Conservation (phyloP, 1,139 yeast species). For the Petasospora fabianii region DNA sequence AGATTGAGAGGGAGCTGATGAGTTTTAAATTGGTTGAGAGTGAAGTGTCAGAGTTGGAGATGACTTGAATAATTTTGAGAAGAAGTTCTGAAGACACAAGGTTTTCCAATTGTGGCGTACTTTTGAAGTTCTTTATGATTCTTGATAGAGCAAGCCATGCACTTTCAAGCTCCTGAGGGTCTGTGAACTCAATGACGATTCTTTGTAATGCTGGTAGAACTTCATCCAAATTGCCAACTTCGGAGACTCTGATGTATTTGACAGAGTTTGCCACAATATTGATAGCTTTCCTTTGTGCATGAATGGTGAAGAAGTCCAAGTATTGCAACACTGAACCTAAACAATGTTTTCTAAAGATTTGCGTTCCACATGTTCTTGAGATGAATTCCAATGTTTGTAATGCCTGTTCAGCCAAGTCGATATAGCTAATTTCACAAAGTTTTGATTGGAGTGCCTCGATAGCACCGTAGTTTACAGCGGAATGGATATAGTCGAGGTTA, state of each 20-base stretch:
- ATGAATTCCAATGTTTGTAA: conserved; percentile 71
- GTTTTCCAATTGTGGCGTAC: conserved; percentile 43
- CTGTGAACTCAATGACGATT: conserved; percentile 57
- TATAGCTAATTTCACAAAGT: conserved; percentile 71
- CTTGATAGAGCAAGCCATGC: conserved; percentile 68
- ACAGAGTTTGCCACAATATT: conserved; percentile 77
- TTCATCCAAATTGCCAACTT: conserved; percentile 37
- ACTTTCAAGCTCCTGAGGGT: conserved; percentile 61
- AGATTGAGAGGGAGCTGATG: conserved; percentile 40
- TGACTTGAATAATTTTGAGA: conserved; percentile 29
- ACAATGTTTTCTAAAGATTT: conserved; percentile 56
- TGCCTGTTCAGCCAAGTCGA: conserved; percentile 92
- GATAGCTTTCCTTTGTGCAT: conserved; percentile 83
- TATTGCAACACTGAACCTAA: conserved; percentile 66
- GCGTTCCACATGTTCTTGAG: conserved; percentile 51
- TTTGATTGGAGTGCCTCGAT: conserved; percentile 65
- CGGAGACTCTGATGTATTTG: conserved; percentile 20
- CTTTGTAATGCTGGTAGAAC: conserved; percentile 61
- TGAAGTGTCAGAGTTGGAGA: conserved; percentile 23
- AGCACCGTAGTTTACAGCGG: conserved; percentile 64
- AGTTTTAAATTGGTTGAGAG: conserved; percentile 33
- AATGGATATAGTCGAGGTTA: conserved; percentile 60
- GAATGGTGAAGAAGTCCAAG: conserved; percentile 84
- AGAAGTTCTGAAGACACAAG: conserved; percentile 38
- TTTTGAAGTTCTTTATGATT: conserved; percentile 51